A percentile compares a stretch with the other conserved stretches of the same genome.
Evolutionary conservation across 2,329 filamentous ascomycete species (phyloP).

Genomic region (Botrytis deweyae): DNA sequence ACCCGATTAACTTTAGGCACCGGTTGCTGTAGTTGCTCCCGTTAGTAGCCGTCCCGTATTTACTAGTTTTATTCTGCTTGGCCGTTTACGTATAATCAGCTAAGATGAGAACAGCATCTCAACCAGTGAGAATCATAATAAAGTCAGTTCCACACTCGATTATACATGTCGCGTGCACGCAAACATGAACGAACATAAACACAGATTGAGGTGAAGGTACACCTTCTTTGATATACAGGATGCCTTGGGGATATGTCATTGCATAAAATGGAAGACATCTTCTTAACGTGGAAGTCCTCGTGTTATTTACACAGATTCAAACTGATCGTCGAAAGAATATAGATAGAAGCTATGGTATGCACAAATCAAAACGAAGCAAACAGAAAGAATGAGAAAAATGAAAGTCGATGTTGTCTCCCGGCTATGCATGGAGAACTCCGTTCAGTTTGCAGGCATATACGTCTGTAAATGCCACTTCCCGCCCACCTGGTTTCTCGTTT

Average conservation of each 20-base stretch:
- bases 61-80: not conserved
- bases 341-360: not conserved
- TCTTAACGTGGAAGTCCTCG: not conserved
- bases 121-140: rapidly evolving
- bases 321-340: not conserved
- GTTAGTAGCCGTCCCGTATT: not conserved
- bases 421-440: not conserved
- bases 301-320: not conserved
- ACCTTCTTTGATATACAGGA: not conserved
- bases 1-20: not conserved
- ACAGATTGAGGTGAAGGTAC: no score
- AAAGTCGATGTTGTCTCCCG: not conserved
- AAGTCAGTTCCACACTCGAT: not conserved
- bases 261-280: not conserved
- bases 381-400: not conserved
- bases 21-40: not conserved
- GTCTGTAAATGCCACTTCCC: not conserved
- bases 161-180: not conserved
- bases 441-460: no score
- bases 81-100: not conserved
- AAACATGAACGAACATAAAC: not conserved
- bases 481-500: not conserved
- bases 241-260: not conserved
- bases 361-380: not conserved
- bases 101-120: no score